Conservation (phyloP, 2,329 filamentous ascomycete genomes). For the Chrysosporium queenslandicum region DNA sequence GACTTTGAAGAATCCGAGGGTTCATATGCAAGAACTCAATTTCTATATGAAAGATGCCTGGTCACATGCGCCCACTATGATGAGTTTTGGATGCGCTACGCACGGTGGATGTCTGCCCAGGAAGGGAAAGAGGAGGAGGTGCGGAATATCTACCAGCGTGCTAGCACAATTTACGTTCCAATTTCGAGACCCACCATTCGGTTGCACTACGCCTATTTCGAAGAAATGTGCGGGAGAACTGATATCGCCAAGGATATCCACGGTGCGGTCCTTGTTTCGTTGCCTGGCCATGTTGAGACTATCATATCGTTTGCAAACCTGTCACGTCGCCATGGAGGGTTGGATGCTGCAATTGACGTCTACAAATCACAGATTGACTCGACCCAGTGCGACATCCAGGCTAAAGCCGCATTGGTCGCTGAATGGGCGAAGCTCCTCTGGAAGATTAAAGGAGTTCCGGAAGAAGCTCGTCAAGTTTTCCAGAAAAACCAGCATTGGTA, state of each 20-base stretch:
- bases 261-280: constrained; percentile 60
- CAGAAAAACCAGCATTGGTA: constrained; percentile 74
- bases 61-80: constrained; percentile 92
- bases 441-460: constrained; percentile 71
- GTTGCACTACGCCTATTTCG: constrained; percentile 87
- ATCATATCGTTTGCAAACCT: constrained; percentile 82
- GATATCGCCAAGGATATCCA: constrained; percentile 79
- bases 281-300: constrained; percentile 77
- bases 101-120: constrained; percentile 81
- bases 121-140: constrained; percentile 76
- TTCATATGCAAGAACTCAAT: constrained; percentile 61
- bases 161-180: constrained; percentile 73
- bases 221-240: constrained; percentile 69
- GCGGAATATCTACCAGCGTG: constrained; percentile 82
- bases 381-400: constrained; percentile 59
- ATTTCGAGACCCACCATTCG: constrained; percentile 75
- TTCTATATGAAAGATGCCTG: constrained; percentile 87
- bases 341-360: constrained; percentile 74
- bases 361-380: constrained; percentile 73
- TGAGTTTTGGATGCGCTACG: constrained; percentile 97
- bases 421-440: constrained; percentile 82
- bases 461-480: constrained; percentile 77
- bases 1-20: constrained; percentile 89
- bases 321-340: constrained; percentile 68
- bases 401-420: constrained; percentile 76